Evolutionary conservation across 2,329 filamentous ascomycete species (phyloP).

Genomic region (Aspergillus calidoustus): DNA sequence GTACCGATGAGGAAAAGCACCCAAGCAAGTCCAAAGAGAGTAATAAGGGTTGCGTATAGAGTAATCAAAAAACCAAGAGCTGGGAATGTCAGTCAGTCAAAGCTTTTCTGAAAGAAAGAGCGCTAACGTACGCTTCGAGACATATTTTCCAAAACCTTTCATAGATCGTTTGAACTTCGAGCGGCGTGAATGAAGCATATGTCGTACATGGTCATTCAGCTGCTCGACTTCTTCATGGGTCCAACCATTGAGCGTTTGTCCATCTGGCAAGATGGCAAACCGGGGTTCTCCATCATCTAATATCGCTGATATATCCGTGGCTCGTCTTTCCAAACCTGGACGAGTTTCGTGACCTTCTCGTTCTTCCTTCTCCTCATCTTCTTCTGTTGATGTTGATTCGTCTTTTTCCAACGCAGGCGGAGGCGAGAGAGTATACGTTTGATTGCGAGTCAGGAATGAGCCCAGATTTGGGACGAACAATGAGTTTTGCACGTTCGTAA

Average conservation of each 20-base stretch:
- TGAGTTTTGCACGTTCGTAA: constrained; percentile 89
- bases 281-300: constrained; percentile 71
- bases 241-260: constrained; percentile 74
- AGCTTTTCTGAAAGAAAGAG: not conserved
- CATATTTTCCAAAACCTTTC: constrained; percentile 81
- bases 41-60: constrained; percentile 80
- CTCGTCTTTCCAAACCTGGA: constrained; percentile 38
- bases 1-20: constrained; percentile 84
- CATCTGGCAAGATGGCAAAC: constrained; percentile 80
- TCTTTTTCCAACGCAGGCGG: constrained; percentile 35
- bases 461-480: constrained; percentile 85
- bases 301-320: constrained; percentile 68
- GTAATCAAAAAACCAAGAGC: constrained; percentile 83
- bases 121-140: constrained; percentile 62
- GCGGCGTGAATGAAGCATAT: constrained; percentile 82
- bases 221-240: constrained; percentile 72
- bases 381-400: constrained; percentile 31
- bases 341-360: constrained; percentile 27
- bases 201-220: constrained; percentile 83
- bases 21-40: constrained; percentile 83
- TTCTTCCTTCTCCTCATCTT: constrained; percentile 29
- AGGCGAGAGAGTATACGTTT: constrained; percentile 74
- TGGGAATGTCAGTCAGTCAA: constrained; percentile 29
- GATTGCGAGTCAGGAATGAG: constrained; percentile 72
- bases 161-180: constrained; percentile 78